Evolutionary conservation across 2,329 filamentous ascomycete species (phyloP).

Genomic region (Hypoxylon sp.): DNA sequence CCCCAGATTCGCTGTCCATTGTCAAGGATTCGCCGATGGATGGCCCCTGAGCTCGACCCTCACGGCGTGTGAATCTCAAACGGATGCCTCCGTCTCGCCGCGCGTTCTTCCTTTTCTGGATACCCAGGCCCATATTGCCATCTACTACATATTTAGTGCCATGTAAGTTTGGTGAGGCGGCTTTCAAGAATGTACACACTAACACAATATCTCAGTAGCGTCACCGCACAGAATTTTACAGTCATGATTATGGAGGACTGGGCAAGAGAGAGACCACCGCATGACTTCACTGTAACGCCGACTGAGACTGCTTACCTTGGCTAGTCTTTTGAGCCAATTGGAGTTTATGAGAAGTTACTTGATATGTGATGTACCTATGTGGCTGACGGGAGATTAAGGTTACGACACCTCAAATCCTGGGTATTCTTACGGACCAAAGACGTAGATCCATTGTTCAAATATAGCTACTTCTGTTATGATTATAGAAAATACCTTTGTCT

Average conservation of each 20-base stretch:
- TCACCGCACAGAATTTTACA: constrained; percentile 21
- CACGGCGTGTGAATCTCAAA: constrained; percentile 4
- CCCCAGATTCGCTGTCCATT: constrained; percentile 23
- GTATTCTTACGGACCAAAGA: too few species aligned
- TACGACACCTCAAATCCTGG: not conserved
- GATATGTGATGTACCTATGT: too few species aligned
- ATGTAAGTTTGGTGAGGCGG: constrained; percentile 13
- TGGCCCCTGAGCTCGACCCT: constrained; percentile 21
- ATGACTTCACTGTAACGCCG: constrained; percentile 22
- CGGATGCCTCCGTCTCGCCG: constrained; percentile 5
- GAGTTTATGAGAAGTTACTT: too few species aligned
- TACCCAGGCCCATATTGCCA: constrained; percentile 21
- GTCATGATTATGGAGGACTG: constrained; percentile 23
- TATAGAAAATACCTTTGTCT: not conserved
- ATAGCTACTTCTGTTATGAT: not conserved
- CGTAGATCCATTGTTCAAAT: too few species aligned
- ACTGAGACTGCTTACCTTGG: not conserved
- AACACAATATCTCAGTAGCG: not conserved
- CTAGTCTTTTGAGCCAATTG: not conserved
- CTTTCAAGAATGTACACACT: not conserved
- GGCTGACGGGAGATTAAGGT: too few species aligned
- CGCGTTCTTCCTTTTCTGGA: constrained; percentile 29
- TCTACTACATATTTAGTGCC: constrained; percentile 21
- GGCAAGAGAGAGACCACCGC: constrained; percentile 25
- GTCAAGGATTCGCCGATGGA: constrained; percentile 22